phyloP scores from a whole-genome alignment of 768 basidiomycete species.

The Rhizopogon vesiculosus region DNA sequence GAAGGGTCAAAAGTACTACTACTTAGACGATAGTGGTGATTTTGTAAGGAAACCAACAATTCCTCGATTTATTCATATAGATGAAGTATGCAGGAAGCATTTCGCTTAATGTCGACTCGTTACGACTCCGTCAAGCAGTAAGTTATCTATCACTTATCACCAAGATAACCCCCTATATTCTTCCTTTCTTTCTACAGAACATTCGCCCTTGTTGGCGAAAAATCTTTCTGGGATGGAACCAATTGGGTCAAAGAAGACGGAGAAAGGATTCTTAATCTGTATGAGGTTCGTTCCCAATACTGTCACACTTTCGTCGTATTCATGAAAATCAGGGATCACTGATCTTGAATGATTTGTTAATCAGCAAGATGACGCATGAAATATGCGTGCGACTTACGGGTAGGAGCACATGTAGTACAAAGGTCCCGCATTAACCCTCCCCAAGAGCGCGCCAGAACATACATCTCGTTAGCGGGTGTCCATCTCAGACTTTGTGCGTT shows the following conservation, averaged over 20 bases:
- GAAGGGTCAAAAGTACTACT: neutral
- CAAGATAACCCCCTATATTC: no score
- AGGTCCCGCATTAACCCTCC: neutral
- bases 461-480: neutral
- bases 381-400: neutral
- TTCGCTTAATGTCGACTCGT: neutral
- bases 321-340: neutral
- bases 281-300: neutral
- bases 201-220: neutral
- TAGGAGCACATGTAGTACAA: neutral
- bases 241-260: neutral
- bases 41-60: neutral
- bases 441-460: slow-evolving; percentile 3
- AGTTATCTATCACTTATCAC: neutral
- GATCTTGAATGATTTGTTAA: neutral
- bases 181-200: neutral
- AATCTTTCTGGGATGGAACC: neutral
- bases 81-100: neutral
- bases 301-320: neutral
- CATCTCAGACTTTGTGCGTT: slow-evolving; percentile 3
- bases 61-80: neutral
- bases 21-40: neutral
- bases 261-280: neutral
- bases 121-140: neutral
- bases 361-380: neutral